A percentile compares a stretch with the other conserved stretches of the same genome.
Evolutionary conservation across 805 yeast genomes (phyloP).

Genomic region (Lipomyces mesembrius): DNA sequence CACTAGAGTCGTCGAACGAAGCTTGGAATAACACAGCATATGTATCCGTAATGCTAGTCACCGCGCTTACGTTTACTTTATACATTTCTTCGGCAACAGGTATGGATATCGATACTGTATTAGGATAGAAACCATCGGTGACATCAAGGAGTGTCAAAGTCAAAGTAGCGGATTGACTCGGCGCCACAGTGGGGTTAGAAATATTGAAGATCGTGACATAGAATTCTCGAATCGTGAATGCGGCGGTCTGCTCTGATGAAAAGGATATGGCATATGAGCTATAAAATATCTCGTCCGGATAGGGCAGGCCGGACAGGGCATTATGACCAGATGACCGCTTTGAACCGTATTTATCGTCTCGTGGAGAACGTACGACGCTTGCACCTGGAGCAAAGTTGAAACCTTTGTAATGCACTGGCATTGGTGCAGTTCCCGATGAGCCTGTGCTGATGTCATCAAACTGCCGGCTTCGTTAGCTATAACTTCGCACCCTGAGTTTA

Average conservation of each 20-base stretch:
- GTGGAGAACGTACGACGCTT: neutral
- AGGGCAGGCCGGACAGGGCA: conserved; percentile 7
- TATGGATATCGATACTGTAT: neutral
- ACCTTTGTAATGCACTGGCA: conserved; percentile 11
- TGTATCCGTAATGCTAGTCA: neutral
- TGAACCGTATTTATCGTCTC: neutral
- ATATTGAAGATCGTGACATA: conserved; percentile 6
- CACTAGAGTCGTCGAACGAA: neutral
- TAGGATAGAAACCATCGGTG: too few species aligned
- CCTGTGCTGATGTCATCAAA: neutral
- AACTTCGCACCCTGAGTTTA: too few species aligned
- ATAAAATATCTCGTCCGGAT: conserved; percentile 7
- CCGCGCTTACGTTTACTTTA: neutral
- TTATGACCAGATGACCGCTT: conserved; percentile 7
- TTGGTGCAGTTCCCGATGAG: neutral
- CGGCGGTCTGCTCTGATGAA: conserved; percentile 3
- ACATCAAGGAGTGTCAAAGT: neutral
- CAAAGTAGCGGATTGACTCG: neutral
- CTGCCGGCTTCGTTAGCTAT: too few species aligned
- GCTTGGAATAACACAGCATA: neutral
- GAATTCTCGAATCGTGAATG: neutral
- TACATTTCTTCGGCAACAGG: neutral
- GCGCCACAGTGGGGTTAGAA: neutral
- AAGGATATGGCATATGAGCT: neutral
- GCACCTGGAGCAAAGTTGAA: conserved; percentile 9